phyloP scores from a whole-genome alignment of 2,329 filamentous ascomycete species.

The Venturia aucupariae region DNA sequence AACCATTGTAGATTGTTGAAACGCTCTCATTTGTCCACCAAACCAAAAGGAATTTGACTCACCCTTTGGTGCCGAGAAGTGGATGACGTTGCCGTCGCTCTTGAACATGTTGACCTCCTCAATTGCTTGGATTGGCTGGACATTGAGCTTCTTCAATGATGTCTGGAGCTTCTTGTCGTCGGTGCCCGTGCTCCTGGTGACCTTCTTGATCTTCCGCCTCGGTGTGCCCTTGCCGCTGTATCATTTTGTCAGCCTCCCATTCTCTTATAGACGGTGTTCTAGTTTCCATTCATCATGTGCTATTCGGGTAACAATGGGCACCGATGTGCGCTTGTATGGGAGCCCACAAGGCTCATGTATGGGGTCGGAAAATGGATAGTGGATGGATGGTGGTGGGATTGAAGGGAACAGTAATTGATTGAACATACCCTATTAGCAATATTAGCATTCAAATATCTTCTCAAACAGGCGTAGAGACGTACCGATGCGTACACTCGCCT shows the following conservation, averaged over 20 bases:
- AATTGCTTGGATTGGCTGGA: constrained; percentile 97
- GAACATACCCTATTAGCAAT: constrained; percentile 10
- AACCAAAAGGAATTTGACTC: constrained; percentile 19
- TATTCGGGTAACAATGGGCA: not conserved
- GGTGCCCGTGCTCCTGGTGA: constrained; percentile 81
- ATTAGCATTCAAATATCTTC: not conserved
- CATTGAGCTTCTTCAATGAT: constrained; percentile 97
- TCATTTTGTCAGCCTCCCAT: not conserved
- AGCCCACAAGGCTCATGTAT: not conserved
- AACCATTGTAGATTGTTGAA: not conserved
- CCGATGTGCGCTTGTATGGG: not conserved
- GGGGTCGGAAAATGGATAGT: not conserved
- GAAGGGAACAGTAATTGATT: constrained; percentile 5
- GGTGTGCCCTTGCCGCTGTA: constrained; percentile 92
- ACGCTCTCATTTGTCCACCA: not conserved
- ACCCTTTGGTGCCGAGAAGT: constrained; percentile 98
- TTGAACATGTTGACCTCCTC: constrained; percentile 99
- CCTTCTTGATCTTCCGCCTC: constrained; percentile 96
- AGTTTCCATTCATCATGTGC: not conserved
- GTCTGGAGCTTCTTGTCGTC: constrained; percentile 99
- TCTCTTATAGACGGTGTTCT: not conserved
- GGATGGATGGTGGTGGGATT: not conserved
- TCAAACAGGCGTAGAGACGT: constrained; percentile 19
- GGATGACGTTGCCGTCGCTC: constrained; percentile 98
- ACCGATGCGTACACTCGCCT: constrained; percentile 36